Conservation (phyloP, 768 basidiomycete species). For the Lentinula boryana region DNA sequence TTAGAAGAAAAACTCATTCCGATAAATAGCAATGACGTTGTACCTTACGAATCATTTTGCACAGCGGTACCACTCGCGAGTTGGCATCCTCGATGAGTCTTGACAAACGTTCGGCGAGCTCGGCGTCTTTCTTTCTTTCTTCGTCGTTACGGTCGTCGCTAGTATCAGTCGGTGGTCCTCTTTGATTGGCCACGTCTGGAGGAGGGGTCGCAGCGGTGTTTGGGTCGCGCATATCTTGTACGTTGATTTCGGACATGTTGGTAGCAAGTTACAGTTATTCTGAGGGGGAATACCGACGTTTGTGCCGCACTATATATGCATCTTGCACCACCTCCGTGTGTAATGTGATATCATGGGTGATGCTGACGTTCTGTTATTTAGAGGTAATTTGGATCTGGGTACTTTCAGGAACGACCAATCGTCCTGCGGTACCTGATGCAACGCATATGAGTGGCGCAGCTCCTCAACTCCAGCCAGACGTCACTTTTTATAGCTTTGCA, state of each 20-base stretch:
- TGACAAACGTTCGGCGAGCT: constrained; percentile 28
- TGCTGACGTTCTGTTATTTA: not conserved
- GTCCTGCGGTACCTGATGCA: not conserved
- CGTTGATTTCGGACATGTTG: constrained; percentile 5
- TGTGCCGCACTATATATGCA: not conserved
- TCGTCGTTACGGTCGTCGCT: constrained; percentile 17
- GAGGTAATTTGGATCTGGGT: not conserved
- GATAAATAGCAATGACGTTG: constrained; percentile 24
- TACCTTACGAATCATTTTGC: constrained; percentile 32
- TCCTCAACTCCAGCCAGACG: not conserved
- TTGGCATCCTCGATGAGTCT: constrained; percentile 29
- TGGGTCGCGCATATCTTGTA: not conserved
- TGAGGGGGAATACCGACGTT: not conserved
- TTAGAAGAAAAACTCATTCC: not conserved
- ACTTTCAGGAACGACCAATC: not conserved
- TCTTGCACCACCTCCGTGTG: not conserved
- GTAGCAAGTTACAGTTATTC: not conserved
- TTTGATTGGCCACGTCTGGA: not conserved
- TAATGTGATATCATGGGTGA: constrained; percentile 6
- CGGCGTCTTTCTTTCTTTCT: constrained; percentile 17
- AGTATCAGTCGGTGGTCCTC: not conserved
- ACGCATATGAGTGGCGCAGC: not conserved
- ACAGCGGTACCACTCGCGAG: constrained; percentile 20
- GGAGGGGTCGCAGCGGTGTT: constrained; percentile 1
- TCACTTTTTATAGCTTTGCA: not conserved